Base-by-base conservation (phyloP, 768 basidiomycete species). In the Hygrophoropsis aurantiaca region DNA sequence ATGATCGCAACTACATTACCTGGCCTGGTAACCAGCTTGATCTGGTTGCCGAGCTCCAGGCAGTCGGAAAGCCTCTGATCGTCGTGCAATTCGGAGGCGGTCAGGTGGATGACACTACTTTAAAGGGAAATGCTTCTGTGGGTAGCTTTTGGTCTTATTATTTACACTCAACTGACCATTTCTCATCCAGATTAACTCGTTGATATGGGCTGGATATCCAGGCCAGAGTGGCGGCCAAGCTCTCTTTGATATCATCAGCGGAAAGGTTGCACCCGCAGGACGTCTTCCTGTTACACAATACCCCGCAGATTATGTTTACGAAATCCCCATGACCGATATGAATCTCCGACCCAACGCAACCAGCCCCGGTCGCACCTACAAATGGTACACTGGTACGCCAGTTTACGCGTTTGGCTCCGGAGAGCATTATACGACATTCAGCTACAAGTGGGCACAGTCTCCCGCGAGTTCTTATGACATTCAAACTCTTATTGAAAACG, bases 271-370 rank as follows among this genome's bases (percentile, higher is more conserved):
- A 2, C 80, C 80, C 11, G 73, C 80, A 5, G 81, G 80, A 15
- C 78, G 80, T 33, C 72, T 82, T 7, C 68, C 74, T 5, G 66
- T 67, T 27, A 81, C 79, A 1, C 80, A 81, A 47, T 82, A 81
- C 56, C 76, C 78, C 9, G 70, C 72, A 11, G 65, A 57, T 50
- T 82, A 76, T 57, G 67, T 72, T 13, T 57, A 72, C 44, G 63
- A 74, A 51, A 67, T 81, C 15, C 67, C 68, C 2, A 81, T 81
- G 79, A 81, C 80, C 5, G 75, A 82, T 61, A 82, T 82, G 79
- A 66, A 58, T 2, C 60, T 81, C 30, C 78, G 75, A 18, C 76
- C 79, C 6, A 73, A 68, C 54, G 52, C 61, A 24, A 67, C 66
- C 39, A 77, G 72, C 52, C 79, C 80, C 0, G 80, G 80, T 10